Evolutionary conservation across 2,329 filamentous ascomycete species (phyloP), one percentile per base, ranked within the genome.

Genomic region (Stromatinia cepivora): DNA sequence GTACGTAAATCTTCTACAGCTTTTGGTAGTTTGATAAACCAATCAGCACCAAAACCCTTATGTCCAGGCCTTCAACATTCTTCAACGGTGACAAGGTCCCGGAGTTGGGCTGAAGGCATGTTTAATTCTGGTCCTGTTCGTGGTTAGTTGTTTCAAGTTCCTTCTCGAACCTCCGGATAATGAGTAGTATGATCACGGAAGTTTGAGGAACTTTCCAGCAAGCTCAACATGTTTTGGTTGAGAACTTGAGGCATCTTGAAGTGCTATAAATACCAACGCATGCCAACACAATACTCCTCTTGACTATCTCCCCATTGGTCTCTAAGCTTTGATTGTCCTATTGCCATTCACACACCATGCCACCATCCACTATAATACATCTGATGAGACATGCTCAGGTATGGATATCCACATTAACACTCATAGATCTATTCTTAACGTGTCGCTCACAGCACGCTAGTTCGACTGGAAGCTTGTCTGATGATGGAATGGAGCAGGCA

Each of bases 301-400:
- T 7, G 11, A 15, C 2, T 46, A 28, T 15, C 20, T 28, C 9
- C 6, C 11, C 25, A 5, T 28, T 61, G 17, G 11, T 28, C 39
- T 31, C n/a, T 9, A 34, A 31, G 20, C 17, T 46, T 28, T 17
- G 11, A 46, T n/a, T 34, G 25, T 13, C 22, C 31, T 22, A 13
- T 61, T 28, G 28, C 13, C 17, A 61, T 61, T 34, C 6, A 34
- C 39, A 46, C 25, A 46, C 20, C 42, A 61, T 46, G 36, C 17
- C 28, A 7, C 58, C 39, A 11, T n/a, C 42, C 11, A 46, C 28
- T 45, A 61, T 61, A 22, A 34, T 22, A 46, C 58, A 61, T 31
- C 4, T 48, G 25, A n/a, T 61, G 58, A 61, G 58, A 61, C 42
- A 46, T 8, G 42, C 25, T 46, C 58, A 34, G 25, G 58, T 61